Evolutionary conservation across 371 early-diverging fungal species (phyloP).

Genomic region (Choanephora cucurbitarum): DNA sequence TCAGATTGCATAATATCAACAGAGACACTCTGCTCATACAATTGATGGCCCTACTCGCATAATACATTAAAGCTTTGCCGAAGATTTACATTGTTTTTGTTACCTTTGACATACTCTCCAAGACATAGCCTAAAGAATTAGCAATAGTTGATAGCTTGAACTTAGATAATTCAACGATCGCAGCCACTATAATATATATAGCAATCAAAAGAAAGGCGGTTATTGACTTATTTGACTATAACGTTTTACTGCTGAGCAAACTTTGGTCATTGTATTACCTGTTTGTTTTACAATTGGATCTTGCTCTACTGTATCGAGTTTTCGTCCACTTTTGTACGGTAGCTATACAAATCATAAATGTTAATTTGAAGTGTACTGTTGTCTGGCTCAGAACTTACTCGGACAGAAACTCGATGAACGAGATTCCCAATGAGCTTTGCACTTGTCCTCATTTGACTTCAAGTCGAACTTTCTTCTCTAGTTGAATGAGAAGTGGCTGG

Average conservation of each 20-base stretch:
- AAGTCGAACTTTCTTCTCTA: background rate
- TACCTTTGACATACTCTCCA: slow-evolving; percentile 71
- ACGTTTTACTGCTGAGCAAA: no score
- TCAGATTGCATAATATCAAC: slow-evolving; percentile 75
- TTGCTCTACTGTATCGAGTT: slow-evolving; percentile 59
- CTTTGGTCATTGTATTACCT: slow-evolving; percentile 22
- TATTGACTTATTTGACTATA: no score
- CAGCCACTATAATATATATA: slow-evolving; percentile 42
- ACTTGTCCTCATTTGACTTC: slow-evolving; percentile 36
- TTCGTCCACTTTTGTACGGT: slow-evolving; percentile 58
- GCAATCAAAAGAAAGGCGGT: background rate
- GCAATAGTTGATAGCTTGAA: slow-evolving; percentile 60
- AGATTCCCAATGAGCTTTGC: slow-evolving; percentile 53
- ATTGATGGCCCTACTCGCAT: slow-evolving; percentile 26
- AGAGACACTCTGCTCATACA: slow-evolving; percentile 57
- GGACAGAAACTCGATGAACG: slow-evolving; percentile 54
- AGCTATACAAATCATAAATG: slow-evolving; percentile 38
- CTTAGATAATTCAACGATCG: slow-evolving; percentile 66
- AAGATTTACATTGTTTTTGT: slow-evolving; percentile 1
- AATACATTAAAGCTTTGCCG: background rate
- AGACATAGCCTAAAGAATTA: slow-evolving; percentile 55
- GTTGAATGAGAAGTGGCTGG: background rate
- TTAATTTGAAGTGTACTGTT: background rate
- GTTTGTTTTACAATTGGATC: slow-evolving; percentile 73
- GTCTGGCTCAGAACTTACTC: slow-evolving; percentile 31